phyloP scores from a whole-genome alignment of 441 rosid genomes.

The Corymbia calophylla region DNA sequence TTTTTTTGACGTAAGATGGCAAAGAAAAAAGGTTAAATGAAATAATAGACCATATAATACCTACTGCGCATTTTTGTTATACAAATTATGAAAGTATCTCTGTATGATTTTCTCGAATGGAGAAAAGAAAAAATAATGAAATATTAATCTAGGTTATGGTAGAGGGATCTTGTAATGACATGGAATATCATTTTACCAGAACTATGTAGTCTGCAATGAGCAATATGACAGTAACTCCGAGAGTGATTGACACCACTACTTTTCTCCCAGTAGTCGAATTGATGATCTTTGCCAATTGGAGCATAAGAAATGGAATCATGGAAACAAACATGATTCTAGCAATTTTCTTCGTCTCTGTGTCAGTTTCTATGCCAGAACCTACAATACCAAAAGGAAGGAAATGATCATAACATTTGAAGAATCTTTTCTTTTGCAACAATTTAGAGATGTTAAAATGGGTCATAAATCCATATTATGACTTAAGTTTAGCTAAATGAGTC shows the following conservation, averaged over 20 bases:
- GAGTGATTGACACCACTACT: conserved; percentile 18
- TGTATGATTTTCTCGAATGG: not conserved
- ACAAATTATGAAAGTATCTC: not conserved
- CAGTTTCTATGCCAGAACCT: conserved; percentile 44
- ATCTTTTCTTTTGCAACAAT: no score
- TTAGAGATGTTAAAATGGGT: no score
- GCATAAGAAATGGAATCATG: conserved; percentile 34
- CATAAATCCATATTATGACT: no score
- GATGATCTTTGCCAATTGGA: conserved; percentile 25
- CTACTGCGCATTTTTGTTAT: not conserved
- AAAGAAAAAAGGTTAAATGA: not conserved
- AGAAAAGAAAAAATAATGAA: not conserved
- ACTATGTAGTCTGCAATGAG: conserved; percentile 16
- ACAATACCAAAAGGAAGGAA: not conserved
- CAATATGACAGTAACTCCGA: conserved; percentile 14
- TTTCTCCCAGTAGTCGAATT: conserved; percentile 18
- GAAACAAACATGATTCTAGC: conserved; percentile 30
- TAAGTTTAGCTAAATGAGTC: no score
- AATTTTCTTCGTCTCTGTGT: conserved; percentile 20
- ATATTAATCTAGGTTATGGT: not conserved
- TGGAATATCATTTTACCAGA: conserved; percentile 18
- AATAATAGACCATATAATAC: not conserved
- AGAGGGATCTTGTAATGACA: not conserved
- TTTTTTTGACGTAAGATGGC: not conserved
- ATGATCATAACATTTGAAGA: not conserved